Base-by-base conservation (phyloP, 176 grass and related monocot genomes). In the Aegilops speltoides region DNA sequence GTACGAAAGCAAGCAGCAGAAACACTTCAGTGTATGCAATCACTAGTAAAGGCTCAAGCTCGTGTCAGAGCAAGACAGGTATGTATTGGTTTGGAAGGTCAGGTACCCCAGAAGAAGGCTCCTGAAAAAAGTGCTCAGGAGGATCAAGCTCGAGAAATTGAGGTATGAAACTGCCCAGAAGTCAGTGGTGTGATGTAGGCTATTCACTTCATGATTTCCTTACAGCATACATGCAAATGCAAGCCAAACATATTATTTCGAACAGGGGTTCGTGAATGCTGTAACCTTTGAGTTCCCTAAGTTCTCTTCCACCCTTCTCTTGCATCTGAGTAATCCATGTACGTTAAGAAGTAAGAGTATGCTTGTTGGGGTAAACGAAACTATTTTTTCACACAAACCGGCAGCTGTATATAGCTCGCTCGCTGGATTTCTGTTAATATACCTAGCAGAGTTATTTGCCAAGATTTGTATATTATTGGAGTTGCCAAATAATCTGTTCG, bases 21-120 rank as follows among this genome's bases (percentile, higher is more conserved):
- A 63, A 99, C 97, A 84, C 97, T 99, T 86, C 92, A 95, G 43
- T 96, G 94, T 87, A 99, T 99, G 97, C 92, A 99, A 93, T 89
- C 94, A 10, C 82, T 99, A 8, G 97, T 96, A 66, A 87, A 94
- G 89, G 97, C 95, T 82, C 97, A 99, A 86, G 97, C 97, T 86
- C 97, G 97, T 89, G 92, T 99, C 24, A 95, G 97, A 86, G 97
- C 97, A 31, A 93, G 94, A 67, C 82, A 90, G 87, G 94, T 96
- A 31, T 83, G 94, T 76, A 89, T 96, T 82, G 85, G 94, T 73
- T 92, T 99, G 84, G 97, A 99, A 90, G 95, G 89, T 82, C 97
- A 94, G 87, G 82, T 87, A 46, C 86, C 83, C n/a, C 85, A 93
- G 82, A 91, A 93, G 79, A 76, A 78, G 81, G 69, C 60, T 79